These are phyloP conservation scores for Magnolia changhungtana DNA, from an alignment of 164 flowering plant species.

Conservation along the genomic window DNA sequence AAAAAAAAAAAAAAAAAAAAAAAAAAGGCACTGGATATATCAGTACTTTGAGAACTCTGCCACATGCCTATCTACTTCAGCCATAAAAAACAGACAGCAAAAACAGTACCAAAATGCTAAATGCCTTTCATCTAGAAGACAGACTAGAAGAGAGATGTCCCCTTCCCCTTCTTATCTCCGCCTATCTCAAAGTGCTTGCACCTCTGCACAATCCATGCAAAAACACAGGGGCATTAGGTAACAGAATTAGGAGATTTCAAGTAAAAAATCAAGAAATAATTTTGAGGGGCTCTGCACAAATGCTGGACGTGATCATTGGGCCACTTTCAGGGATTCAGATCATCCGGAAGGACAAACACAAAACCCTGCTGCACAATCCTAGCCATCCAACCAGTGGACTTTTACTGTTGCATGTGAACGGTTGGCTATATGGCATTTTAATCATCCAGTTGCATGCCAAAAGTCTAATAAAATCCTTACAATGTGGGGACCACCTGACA, in stretches of 20 bases:
- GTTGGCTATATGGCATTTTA: too few species aligned
- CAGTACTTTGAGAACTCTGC: too few species aligned
- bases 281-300: neutral
- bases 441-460: neutral
- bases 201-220: slow-evolving; percentile 11
- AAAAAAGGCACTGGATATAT: too few species aligned
- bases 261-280: neutral
- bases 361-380: too few species aligned
- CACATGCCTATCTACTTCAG: too few species aligned
- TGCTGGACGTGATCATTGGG: neutral
- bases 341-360: neutral
- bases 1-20: too few species aligned
- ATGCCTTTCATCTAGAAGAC: neutral
- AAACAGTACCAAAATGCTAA: too few species aligned
- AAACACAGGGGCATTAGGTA: neutral
- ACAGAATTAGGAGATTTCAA: neutral
- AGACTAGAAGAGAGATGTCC: slow-evolving; percentile 19
- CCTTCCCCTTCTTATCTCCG: slow-evolving; percentile 21
- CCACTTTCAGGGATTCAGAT: neutral
- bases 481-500: neutral
- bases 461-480: too few species aligned
- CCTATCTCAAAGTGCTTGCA: slow-evolving; percentile 23
- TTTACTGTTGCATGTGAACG: too few species aligned
- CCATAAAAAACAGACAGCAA: too few species aligned
- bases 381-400: too few species aligned